These are phyloP conservation scores for Schizophyllum commune DNA, from an alignment of 1,284 basidiomycete species.

Conservation along the genomic window DNA sequence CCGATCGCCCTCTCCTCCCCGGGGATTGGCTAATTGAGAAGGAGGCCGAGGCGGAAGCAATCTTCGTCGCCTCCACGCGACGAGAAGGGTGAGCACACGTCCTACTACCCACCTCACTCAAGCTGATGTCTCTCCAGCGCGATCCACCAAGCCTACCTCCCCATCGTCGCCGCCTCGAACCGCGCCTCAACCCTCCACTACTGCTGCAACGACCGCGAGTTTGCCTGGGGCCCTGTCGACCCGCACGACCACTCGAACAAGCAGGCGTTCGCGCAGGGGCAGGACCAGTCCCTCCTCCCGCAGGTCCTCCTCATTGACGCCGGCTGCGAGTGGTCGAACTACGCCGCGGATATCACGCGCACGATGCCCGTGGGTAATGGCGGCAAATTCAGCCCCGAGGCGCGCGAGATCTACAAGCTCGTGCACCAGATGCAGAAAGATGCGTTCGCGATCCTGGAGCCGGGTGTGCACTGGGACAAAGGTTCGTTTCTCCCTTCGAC, in stretches of 20 bases:
- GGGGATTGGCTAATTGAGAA: constrained; percentile 83
- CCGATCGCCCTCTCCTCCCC: constrained; percentile 50
- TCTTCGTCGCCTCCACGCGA: constrained; percentile 83
- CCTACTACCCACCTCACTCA: background rate
- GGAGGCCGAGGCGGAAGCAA: constrained; percentile 85
- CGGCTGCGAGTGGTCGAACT: constrained; percentile 83
- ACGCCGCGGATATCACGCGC: constrained; percentile 78
- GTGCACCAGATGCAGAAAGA: constrained; percentile 86
- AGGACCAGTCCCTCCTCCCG: constrained; percentile 42
- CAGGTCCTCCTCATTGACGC: constrained; percentile 89
- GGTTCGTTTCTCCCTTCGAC: background rate
- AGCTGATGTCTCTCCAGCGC: constrained; percentile 36
- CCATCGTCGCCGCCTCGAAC: constrained; percentile 80
- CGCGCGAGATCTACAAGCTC: constrained; percentile 74
- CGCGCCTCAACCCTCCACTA: constrained; percentile 87
- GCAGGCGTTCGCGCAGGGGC: constrained; percentile 34
- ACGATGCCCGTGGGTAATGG: constrained; percentile 85
- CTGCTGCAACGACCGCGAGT: constrained; percentile 77
- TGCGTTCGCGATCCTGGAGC: constrained; percentile 61
- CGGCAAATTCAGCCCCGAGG: constrained; percentile 77
- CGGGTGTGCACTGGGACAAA: constrained; percentile 76
- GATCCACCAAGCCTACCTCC: constrained; percentile 83
- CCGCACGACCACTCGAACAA: constrained; percentile 48
- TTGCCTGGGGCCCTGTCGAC: constrained; percentile 67
- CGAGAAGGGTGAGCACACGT: constrained; percentile 61